These are phyloP conservation scores for Amanita subjunquillea DNA, from an alignment of 768 basidiomycete species.

Conservation along the genomic window DNA sequence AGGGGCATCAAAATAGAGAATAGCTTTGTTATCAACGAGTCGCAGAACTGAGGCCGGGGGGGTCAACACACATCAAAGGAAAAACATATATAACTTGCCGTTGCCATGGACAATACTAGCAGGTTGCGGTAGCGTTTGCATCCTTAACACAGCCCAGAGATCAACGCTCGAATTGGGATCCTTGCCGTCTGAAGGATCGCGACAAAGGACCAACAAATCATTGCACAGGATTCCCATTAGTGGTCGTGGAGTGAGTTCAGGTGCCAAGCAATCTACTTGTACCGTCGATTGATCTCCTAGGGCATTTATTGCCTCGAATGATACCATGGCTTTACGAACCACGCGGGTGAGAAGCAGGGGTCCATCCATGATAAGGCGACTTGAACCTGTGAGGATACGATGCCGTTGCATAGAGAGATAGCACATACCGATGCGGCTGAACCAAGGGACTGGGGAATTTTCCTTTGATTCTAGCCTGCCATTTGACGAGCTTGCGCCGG, in stretches of 20 bases:
- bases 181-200: constrained; percentile 73
- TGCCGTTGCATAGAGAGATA: not conserved
- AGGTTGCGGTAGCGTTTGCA: constrained; percentile 89
- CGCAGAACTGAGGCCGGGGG: constrained; percentile 50
- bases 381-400: constrained; percentile 17
- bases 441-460: constrained; percentile 96
- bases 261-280: constrained; percentile 84
- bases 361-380: constrained; percentile 92
- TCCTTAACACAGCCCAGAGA: constrained; percentile 92
- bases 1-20: constrained; percentile 81
- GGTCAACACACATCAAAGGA: constrained; percentile 1
- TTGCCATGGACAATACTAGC: constrained; percentile 87
- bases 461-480: constrained; percentile 83
- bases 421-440: constrained; percentile 83
- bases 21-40: constrained; percentile 86
- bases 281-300: constrained; percentile 73
- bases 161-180: constrained; percentile 73
- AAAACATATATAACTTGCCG: constrained; percentile 28
- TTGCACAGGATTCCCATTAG: constrained; percentile 83
- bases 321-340: constrained; percentile 73
- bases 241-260: constrained; percentile 73
- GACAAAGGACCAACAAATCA: constrained; percentile 86
- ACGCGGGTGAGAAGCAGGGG: constrained; percentile 78
- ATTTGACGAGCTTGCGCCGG: constrained; percentile 79
- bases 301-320: constrained; percentile 71